Conservation (phyloP, 768 basidiomycete species). For the Royoungia palumana region DNA sequence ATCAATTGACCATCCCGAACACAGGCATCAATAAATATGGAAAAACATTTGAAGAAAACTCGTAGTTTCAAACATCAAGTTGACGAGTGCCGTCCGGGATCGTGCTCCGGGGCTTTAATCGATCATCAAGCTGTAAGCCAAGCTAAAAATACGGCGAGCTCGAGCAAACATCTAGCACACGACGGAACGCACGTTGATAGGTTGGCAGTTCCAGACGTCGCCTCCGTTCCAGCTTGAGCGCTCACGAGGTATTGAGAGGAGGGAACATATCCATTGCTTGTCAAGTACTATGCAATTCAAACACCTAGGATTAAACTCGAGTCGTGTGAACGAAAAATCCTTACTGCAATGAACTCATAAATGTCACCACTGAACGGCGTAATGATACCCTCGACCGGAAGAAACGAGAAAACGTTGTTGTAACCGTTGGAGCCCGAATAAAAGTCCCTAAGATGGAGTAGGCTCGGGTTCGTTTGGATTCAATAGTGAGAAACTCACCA, state of each 20-base stretch:
- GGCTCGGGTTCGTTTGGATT: not conserved
- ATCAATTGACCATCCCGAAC: too few species aligned
- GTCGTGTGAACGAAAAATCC: not conserved
- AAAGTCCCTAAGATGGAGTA: constrained; percentile 41
- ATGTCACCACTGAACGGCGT: constrained; percentile 53
- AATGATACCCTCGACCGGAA: constrained; percentile 36
- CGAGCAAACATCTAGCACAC: not conserved
- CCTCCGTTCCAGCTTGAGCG: constrained; percentile 62
- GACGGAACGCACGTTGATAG: constrained; percentile 46
- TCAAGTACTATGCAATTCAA: constrained; percentile 43
- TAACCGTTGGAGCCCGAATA: constrained; percentile 51
- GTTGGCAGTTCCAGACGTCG: constrained; percentile 51
- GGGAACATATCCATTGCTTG: constrained; percentile 41
- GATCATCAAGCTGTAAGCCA: too few species aligned
- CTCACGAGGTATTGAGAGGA: constrained; percentile 55
- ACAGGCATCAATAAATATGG: too few species aligned
- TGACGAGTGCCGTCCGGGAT: too few species aligned
- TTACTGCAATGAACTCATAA: constrained; percentile 48
- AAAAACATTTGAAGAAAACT: too few species aligned
- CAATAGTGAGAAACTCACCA: constrained; percentile 36
- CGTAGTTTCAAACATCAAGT: too few species aligned
- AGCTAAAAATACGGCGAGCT: too few species aligned
- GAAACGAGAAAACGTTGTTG: constrained; percentile 52
- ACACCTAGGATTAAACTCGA: not conserved
- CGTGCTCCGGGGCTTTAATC: too few species aligned